phyloP scores from a whole-genome alignment of 1,139 yeast species.

The Wickerhamomyces sp. region DNA sequence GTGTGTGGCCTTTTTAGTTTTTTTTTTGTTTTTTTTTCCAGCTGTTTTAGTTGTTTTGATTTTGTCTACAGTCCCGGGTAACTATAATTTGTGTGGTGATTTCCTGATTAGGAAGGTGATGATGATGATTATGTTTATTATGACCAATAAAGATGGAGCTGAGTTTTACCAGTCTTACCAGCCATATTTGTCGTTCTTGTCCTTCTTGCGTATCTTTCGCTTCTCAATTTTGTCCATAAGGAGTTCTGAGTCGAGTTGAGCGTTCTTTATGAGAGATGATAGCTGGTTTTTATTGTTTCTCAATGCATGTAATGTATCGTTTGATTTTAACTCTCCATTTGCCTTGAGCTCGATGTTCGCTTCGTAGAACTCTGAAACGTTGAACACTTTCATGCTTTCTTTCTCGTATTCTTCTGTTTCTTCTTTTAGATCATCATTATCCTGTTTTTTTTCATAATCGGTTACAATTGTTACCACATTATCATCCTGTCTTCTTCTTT shows the following conservation, averaged over 20 bases:
- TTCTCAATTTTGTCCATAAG: constrained; percentile 25
- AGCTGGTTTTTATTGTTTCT: constrained; percentile 29
- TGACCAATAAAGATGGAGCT: no score
- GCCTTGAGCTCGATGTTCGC: constrained; percentile 18
- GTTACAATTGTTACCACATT: background rate
- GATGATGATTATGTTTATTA: no score
- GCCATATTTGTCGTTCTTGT: constrained; percentile 25
- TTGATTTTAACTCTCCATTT: constrained; percentile 18
- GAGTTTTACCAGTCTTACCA: no score
- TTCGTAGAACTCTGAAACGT: constrained; percentile 17
- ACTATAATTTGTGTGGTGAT: no score
- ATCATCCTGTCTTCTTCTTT: constrained; percentile 4
- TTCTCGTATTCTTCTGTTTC: background rate
- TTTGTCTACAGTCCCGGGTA: no score
- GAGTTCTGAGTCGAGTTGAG: constrained; percentile 26
- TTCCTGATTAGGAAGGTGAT: no score
- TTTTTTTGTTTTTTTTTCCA: no score
- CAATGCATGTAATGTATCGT: constrained; percentile 20
- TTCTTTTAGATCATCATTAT: background rate
- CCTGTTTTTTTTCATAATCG: background rate
- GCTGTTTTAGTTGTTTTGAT: no score
- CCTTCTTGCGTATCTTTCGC: constrained; percentile 21
- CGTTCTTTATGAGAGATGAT: constrained; percentile 29
- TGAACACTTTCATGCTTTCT: constrained; percentile 18
- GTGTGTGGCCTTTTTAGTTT: no score